These are phyloP conservation scores for Plasmodium ovale DNA, from an alignment of 169 alveolate species.

Conservation along the genomic window DNA sequence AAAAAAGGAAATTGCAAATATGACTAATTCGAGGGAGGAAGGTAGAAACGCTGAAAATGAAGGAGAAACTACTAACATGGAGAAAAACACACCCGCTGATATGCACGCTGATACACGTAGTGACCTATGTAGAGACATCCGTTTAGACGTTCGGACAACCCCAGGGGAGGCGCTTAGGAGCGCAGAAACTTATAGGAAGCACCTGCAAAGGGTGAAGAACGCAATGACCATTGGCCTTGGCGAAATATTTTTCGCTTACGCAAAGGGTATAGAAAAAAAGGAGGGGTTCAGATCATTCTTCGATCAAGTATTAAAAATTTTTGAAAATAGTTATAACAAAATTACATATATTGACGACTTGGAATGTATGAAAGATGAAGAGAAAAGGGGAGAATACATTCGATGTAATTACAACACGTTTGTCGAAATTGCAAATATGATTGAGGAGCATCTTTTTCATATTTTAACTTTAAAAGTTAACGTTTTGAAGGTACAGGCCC, in stretches of 20 bases:
- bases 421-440: conserved; percentile 17
- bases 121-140: not conserved
- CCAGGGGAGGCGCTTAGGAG: conserved; percentile 33
- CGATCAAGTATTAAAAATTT: conserved; percentile 2
- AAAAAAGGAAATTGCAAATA: not conserved
- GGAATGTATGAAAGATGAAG: conserved; percentile 15
- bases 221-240: not conserved
- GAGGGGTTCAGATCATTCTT: conserved; percentile 23
- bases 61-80: not conserved
- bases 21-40: not conserved
- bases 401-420: conserved; percentile 27
- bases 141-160: not conserved
- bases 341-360: conserved; percentile 20
- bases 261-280: conserved; percentile 4
- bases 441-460: conserved; percentile 42
- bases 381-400: conserved; percentile 18
- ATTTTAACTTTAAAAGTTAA: conserved; percentile 26
- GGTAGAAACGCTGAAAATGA: not conserved
- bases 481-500: conserved; percentile 27
- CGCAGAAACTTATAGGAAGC: conserved; percentile 18
- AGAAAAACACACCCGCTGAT: not conserved
- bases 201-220: conserved; percentile 29
- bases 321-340: conserved; percentile 6
- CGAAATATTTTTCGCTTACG: conserved; percentile 22
- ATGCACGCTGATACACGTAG: not conserved